Evolutionary conservation across 371 early-diverging fungal species (phyloP), one percentile per base, ranked within the genome.

Genomic region (Mucor circinelloides): DNA sequence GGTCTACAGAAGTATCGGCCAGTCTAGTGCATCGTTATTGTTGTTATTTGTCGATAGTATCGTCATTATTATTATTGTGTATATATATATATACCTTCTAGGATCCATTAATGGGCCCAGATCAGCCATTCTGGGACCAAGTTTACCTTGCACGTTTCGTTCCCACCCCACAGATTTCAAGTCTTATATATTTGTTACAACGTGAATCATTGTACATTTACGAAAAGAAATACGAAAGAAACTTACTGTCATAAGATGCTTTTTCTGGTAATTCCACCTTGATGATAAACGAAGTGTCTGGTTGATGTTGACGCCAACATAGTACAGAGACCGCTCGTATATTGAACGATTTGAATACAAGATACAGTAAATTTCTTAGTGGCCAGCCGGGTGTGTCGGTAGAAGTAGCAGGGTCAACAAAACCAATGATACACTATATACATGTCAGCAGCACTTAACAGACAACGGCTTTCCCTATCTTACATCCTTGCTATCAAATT

Each of bases 111-210:
- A 69, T 3, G 93, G 89, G 0, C 92, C 93, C 25, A 97, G 81
- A 60, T 97, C 93, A 5, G 89, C 94, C 36, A 93, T 67, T 36
- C 96, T 90, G 28, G 97, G 95, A 8, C 89, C 91, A 31, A 93
- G 85, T 73, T 92, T 92, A 8, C 92, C 94, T 38, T 85, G 75
- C 3, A 85, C 81, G 76, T 93, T 93, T 70, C 91, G 90, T 82
- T 97, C 97, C 98, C 98, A 97, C 23, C 97, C 98, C 48, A 92
- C 91, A 36, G 84, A 78, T 72, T 91, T 90, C 19, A 88, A 85
- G 48, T 71, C 65, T 64, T 36, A 13, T 13, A 13, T 36, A 2
- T 38, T 58, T 52, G 40, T 21, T 12, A 27, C 9, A 44, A 7
- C 6, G 57, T 58, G 65, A 55, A 60, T 25, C 15, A 38, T 9